Conservation (phyloP, 805 yeast genomes). For the Blastobotrys chiropterorum region DNA sequence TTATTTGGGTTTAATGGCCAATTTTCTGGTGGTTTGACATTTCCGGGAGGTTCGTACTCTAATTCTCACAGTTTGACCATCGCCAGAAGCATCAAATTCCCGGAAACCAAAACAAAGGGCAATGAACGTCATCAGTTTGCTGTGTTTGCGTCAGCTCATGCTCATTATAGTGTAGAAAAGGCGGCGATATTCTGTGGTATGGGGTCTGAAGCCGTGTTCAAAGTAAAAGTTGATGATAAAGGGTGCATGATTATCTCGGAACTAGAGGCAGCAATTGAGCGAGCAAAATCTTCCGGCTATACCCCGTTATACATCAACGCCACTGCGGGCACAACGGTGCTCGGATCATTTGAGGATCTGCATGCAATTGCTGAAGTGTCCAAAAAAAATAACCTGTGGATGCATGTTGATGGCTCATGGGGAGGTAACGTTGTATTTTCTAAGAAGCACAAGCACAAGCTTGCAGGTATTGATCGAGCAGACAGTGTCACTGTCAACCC, state of each 20-base stretch:
- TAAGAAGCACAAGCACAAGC: conserved; percentile 35
- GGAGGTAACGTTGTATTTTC: conserved; percentile 81
- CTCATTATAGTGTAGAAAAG: conserved; percentile 76
- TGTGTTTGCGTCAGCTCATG: conserved; percentile 61
- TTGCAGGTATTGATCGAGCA: conserved; percentile 60
- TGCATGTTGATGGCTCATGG: conserved; percentile 88
- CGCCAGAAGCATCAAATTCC: conserved; percentile 61
- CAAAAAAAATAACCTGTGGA: conserved; percentile 54
- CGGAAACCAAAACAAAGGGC: conserved; percentile 64
- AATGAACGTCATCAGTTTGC: conserved; percentile 53
- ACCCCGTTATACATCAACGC: conserved; percentile 73
- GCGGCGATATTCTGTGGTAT: conserved; percentile 73
- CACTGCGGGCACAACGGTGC: conserved; percentile 87
- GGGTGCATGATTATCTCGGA: conserved; percentile 52
- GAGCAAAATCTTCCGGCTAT: conserved; percentile 45
- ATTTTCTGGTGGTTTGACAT: conserved; percentile 74
- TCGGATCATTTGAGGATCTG: conserved; percentile 74
- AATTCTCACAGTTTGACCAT: conserved; percentile 72
- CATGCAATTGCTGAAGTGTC: conserved; percentile 49
- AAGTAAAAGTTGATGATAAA: conserved; percentile 47
- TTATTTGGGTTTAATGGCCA: conserved; percentile 53
- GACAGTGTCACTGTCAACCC: conserved; percentile 78
- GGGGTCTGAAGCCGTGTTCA: conserved; percentile 57
- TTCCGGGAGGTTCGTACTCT: conserved; percentile 85
- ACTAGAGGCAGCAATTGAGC: conserved; percentile 40